Evolutionary conservation across 768 basidiomycete species (phyloP).

Genomic region (Collybia mongolica): DNA sequence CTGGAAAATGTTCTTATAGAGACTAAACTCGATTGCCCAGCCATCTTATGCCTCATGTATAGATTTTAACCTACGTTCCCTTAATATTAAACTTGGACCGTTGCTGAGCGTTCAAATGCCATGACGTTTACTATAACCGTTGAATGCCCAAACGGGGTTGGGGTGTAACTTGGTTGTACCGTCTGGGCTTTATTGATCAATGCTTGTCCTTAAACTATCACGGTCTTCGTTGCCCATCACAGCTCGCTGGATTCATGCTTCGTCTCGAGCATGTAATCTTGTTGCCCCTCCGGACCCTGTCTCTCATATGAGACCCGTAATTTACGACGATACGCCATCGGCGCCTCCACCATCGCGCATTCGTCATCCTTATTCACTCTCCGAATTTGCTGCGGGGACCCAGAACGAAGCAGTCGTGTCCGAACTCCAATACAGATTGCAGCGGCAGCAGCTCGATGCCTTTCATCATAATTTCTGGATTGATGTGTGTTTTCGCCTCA

Average conservation of each 20-base stretch:
- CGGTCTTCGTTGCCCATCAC: constrained; percentile 2
- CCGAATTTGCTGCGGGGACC: constrained; percentile 54
- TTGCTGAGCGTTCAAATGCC: too few relatives aligned
- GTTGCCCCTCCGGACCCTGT: constrained; percentile 77
- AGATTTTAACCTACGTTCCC: too few relatives aligned
- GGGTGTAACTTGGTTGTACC: too few relatives aligned
- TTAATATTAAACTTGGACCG: too few relatives aligned
- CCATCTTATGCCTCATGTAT: too few relatives aligned
- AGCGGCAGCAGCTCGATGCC: constrained; percentile 68
- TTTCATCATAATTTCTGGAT: constrained; percentile 82
- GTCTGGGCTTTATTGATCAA: background rate
- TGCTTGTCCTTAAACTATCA: constrained; percentile 15
- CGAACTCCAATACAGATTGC: constrained; percentile 70
- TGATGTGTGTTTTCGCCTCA: constrained; percentile 68
- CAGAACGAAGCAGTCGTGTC: constrained; percentile 34
- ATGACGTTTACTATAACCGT: too few relatives aligned
- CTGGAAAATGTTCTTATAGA: constrained; percentile 29
- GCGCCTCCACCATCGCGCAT: constrained; percentile 31
- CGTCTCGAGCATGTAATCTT: constrained; percentile 26
- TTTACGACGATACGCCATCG: constrained; percentile 62
- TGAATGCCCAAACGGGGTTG: too few relatives aligned
- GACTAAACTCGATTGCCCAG: background rate
- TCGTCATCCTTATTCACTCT: constrained; percentile 75
- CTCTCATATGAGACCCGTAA: constrained; percentile 76
- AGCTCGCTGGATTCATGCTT: constrained; percentile 22